A percentile compares a stretch with the other conserved stretches of the same genome.
Evolutionary conservation across 805 yeast genomes (phyloP).

Genomic region (Komagataella ulmi): DNA sequence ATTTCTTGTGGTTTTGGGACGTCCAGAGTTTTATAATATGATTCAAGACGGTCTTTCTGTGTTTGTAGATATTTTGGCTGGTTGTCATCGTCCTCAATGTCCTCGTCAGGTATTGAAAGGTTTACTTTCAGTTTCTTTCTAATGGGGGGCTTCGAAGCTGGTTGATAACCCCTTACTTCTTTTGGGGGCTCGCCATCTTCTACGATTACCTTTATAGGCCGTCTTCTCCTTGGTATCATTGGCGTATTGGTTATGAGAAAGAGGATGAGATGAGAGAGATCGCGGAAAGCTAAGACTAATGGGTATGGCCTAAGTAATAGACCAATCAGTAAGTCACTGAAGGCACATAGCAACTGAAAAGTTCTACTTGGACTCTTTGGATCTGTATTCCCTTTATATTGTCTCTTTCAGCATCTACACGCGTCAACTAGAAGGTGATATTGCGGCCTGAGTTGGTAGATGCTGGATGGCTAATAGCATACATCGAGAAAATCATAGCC

Average conservation of each 20-base stretch:
- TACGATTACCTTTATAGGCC: neutral
- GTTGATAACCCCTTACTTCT: neutral
- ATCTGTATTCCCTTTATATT: neutral
- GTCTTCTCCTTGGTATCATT: neutral
- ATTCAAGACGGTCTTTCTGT: neutral
- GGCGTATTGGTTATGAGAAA: neutral
- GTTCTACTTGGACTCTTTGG: neutral
- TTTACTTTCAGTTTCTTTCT: neutral
- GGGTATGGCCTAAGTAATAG: neutral
- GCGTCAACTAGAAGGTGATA: too few relatives aligned
- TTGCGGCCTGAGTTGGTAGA: neutral
- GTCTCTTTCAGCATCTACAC: neutral
- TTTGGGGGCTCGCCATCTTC: neutral
- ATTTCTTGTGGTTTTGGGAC: neutral
- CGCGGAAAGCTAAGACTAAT: neutral
- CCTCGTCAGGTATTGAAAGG: neutral
- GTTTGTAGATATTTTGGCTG: neutral
- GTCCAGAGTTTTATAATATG: neutral
- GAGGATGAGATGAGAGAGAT: neutral
- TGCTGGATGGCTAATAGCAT: neutral
- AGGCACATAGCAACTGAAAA: neutral
- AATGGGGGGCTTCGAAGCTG: neutral
- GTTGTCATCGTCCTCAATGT: neutral
- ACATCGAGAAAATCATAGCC: neutral
- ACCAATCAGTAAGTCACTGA: neutral